Evolutionary conservation across 495 filamentous ascomycete species (phyloP).

Genomic region (Neurospora intermedia): DNA sequence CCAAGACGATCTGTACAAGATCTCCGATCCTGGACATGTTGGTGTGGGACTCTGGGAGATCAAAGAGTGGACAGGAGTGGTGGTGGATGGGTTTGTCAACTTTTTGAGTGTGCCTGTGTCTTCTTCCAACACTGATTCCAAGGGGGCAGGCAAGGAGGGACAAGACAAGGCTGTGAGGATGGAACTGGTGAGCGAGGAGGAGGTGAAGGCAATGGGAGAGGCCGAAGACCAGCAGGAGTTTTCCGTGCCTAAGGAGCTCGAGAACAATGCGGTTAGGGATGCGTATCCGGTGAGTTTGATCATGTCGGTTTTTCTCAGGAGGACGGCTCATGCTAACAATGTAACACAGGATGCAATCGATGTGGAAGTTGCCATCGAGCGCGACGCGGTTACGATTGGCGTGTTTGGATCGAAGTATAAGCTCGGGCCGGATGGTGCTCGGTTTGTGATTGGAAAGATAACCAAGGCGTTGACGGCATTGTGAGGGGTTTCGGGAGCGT

Average conservation of each 20-base stretch:
- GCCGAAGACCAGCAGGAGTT: not conserved
- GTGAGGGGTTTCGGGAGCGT: not conserved
- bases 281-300: constrained; percentile 26
- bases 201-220: not conserved
- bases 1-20: constrained; percentile 30
- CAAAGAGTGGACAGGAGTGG: constrained; percentile 35
- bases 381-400: constrained; percentile 40
- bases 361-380: constrained; percentile 39
- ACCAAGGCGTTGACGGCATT: not conserved
- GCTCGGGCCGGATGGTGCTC: constrained; percentile 4
- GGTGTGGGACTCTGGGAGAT: constrained; percentile 40
- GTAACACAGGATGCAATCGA: constrained; percentile 39
- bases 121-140: not conserved
- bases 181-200: not conserved
- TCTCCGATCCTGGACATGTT: constrained; percentile 22
- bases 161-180: not conserved
- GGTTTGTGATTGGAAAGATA: not conserved
- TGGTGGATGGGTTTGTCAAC: constrained; percentile 44
- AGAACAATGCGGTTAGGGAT: constrained; percentile 13
- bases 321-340: not conserved
- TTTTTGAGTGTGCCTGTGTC: constrained; percentile 33
- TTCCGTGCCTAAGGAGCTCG: constrained; percentile 1
- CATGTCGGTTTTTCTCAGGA: too few relatives aligned
- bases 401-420: constrained; percentile 31
- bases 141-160: not conserved